A percentile compares a stretch with the other conserved stretches of the same genome.
phyloP scores from a whole-genome alignment of 352 stramenopile species.

The Pythium vanterpoolii region DNA sequence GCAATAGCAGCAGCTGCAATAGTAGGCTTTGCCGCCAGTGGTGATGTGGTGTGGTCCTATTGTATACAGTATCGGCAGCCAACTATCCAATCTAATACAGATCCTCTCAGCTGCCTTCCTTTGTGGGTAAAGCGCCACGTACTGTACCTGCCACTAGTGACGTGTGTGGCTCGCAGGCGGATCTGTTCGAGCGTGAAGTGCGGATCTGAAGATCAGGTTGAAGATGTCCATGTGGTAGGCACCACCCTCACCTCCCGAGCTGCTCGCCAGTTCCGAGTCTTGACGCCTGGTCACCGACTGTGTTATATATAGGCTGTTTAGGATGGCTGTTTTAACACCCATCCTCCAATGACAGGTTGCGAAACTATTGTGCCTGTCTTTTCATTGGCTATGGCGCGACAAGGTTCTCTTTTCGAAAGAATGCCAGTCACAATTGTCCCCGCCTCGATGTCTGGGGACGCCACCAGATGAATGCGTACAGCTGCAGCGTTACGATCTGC shows the following conservation, averaged over 20 bases:
- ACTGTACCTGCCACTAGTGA: too few species aligned
- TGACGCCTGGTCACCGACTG: neutral
- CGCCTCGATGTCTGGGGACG: too few species aligned
- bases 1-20: too few species aligned
- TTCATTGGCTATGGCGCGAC: neutral
- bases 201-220: neutral
- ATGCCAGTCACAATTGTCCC: neutral
- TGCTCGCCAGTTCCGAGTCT: conserved; percentile 3
- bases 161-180: neutral
- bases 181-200: neutral
- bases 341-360: neutral
- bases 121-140: too few species aligned
- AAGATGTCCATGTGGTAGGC: neutral
- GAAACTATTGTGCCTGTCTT: neutral
- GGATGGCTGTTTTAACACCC: too few species aligned
- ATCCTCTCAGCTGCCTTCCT: too few species aligned
- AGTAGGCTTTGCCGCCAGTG: too few species aligned
- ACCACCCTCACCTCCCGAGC: neutral
- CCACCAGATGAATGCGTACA: neutral
- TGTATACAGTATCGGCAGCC: too few species aligned
- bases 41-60: too few species aligned
- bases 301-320: too few species aligned
- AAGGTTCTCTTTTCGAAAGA: neutral
- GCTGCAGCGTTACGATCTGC: neutral
- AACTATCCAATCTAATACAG: too few species aligned